These are phyloP conservation scores for Diplocarpon mali DNA, from an alignment of 2,329 filamentous ascomycete species.

Conservation along the genomic window DNA sequence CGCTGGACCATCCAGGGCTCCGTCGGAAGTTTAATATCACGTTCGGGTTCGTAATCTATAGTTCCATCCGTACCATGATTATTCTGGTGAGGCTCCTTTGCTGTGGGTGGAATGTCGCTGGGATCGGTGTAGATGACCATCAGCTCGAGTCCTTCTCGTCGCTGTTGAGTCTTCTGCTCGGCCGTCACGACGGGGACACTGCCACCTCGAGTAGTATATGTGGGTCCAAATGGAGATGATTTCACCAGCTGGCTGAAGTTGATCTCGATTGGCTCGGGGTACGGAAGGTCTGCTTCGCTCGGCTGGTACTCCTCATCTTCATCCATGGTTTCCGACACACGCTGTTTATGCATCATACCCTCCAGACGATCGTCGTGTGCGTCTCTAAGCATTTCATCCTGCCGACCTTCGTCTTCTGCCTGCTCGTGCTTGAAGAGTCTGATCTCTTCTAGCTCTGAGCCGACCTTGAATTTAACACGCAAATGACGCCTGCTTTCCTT, in stretches of 20 bases:
- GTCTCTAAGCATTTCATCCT: constrained; percentile 58
- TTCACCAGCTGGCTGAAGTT: constrained; percentile 31
- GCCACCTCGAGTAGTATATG: constrained; percentile 45
- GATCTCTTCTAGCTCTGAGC: constrained; percentile 53
- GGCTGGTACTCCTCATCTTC: constrained; percentile 33
- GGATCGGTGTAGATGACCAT: constrained; percentile 35
- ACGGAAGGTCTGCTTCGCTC: constrained; percentile 35
- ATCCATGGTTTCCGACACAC: constrained; percentile 42
- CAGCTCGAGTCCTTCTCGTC: constrained; percentile 47
- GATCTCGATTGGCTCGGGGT: constrained; percentile 37
- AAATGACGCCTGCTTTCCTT: constrained; percentile 63
- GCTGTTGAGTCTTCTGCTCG: constrained; percentile 43
- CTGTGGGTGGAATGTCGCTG: constrained; percentile 26
- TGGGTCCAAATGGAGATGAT: constrained; percentile 34
- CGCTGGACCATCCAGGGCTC: constrained; percentile 23
- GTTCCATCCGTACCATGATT: constrained; percentile 6
- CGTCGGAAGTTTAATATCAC: constrained; percentile 17
- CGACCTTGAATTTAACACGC: constrained; percentile 60
- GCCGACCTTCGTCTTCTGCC: constrained; percentile 57
- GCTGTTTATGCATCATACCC: constrained; percentile 54
- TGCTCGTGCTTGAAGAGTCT: constrained; percentile 62
- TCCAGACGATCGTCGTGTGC: constrained; percentile 63
- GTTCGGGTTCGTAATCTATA: constrained; percentile 7
- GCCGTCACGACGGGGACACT: constrained; percentile 38
- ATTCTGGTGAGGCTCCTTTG: constrained; percentile 23